Base-by-base conservation (phyloP, 306 rosid species). In the Cicer bijugum region DNA sequence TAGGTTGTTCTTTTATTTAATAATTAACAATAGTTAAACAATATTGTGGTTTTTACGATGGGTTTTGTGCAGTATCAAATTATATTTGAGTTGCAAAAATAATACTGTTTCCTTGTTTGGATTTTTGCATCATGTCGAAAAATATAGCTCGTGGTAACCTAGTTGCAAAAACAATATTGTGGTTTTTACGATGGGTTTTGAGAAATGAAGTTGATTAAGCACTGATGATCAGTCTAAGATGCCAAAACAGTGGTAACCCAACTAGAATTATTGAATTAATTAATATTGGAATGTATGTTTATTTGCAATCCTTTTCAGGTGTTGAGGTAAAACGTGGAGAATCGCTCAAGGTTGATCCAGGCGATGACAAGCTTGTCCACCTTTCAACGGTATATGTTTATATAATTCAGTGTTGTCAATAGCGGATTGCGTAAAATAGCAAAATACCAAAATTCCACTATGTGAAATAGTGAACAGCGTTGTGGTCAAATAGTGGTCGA, bases 241-340 rank as follows among this genome's bases (percentile, higher is more conserved):
- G 6, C 15, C 8, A 57, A 33, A 57, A 28, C 5, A 28, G 33
- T 75, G 39, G 50, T 78, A 35, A n/a, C 48, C 10, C 38, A 43
- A 42, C 11, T 7, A 4, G 38, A 28, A 44, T 67, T 42, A 2
- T 12, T 66, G 5, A 23, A 35, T 58, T 46, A 33, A 47, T 12
- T 28, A 28, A 28, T 28, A 28, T 28, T 28, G 33, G 33, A 44
- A 39, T 4, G 14, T 56, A 39, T 69, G 33, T 57, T 50, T 74
- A 5, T 80, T 33, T 9, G 42, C 44, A 7, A 48, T 80, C 39
- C 69, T 73, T 71, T 70, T 14, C 74, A 88, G 90, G 89, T 76
- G 84, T 66, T 45, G 88, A 82, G 82, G 82, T 86, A 44, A 84
- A 83, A 81, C 67, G 80, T 48, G 90, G 85, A 38, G 75, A 81